Percentiles rank a stretch among this genome's conserved stretches.
Evolutionary conservation across 2,329 filamentous ascomycete species (phyloP).

Genomic region (Raffaelea ambrosiae): DNA sequence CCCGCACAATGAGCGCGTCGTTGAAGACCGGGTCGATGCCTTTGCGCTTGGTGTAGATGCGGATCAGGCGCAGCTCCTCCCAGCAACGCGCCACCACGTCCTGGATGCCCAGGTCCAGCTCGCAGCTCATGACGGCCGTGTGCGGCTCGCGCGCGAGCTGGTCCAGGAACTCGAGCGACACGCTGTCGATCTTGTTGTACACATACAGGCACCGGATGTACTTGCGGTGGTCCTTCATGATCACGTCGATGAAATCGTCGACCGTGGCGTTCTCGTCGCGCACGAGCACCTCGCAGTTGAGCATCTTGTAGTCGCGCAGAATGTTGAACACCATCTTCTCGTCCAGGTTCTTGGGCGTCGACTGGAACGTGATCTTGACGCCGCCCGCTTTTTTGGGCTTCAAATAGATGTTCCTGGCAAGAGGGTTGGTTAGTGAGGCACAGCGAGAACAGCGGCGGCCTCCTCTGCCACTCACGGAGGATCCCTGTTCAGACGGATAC

Average conservation of each 20-base stretch:
- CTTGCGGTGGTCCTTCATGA: conserved; percentile 98
- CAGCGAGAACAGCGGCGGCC: too few relatives aligned
- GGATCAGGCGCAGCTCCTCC: conserved; percentile 82
- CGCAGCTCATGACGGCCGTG: conserved; percentile 95
- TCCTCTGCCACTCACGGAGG: too few relatives aligned
- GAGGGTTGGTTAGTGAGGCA: too few relatives aligned
- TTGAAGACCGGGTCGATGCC: conserved; percentile 80
- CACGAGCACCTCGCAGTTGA: conserved; percentile 93
- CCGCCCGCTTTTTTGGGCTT: conserved; percentile 93
- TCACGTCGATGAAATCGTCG: conserved; percentile 97
- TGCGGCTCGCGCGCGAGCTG: conserved; percentile 84
- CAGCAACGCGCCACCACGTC: conserved; percentile 94
- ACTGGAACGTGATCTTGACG: conserved; percentile 96
- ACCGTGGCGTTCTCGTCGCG: conserved; percentile 93
- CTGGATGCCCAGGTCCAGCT: conserved; percentile 84
- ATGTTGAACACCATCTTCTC: conserved; percentile 99
- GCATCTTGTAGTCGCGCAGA: conserved; percentile 94
- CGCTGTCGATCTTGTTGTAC: conserved; percentile 98
- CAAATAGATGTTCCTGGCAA: conserved; percentile 98
- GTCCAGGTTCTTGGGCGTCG: conserved; percentile 82
- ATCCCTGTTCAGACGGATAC: conserved; percentile 84
- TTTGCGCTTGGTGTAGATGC: conserved; percentile 96
- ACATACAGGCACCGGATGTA: conserved; percentile 95
- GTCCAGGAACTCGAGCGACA: conserved; percentile 89
- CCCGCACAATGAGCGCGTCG: conserved; percentile 88